Percentiles rank a stretch among this genome's conserved stretches.
Evolutionary conservation across 768 basidiomycete genomes (phyloP).

Genomic region (Boletus barrowsii): DNA sequence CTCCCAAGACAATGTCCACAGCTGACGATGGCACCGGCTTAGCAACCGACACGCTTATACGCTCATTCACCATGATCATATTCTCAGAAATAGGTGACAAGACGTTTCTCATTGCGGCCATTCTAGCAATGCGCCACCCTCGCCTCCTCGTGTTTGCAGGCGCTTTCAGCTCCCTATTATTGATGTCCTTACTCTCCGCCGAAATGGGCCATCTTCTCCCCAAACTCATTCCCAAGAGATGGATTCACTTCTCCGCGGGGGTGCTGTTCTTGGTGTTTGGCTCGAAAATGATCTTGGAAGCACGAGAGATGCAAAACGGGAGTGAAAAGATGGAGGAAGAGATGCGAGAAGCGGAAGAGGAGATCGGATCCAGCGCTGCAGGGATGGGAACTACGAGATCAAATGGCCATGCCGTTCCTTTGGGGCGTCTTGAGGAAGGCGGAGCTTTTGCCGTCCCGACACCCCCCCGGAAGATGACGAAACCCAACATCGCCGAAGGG

Average conservation of each 20-base stretch:
- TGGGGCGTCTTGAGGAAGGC: conserved; percentile 79
- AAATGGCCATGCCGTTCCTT: conserved; percentile 49
- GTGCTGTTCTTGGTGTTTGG: conserved; percentile 90
- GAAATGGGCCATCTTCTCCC: conserved; percentile 91
- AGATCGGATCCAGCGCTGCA: conserved; percentile 81
- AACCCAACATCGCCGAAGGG: conserved; percentile 49
- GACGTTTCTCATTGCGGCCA: conserved; percentile 85
- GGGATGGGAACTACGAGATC: conserved; percentile 31
- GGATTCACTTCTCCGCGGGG: conserved; percentile 72
- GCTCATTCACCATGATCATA: conserved; percentile 89
- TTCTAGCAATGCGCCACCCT: conserved; percentile 90
- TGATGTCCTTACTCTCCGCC: conserved; percentile 94
- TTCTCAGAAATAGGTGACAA: conserved; percentile 96
- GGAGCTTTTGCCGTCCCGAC: conserved; percentile 17
- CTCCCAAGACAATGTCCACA: conserved; percentile 18
- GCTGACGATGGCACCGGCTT: conserved; percentile 11
- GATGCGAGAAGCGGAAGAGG: conserved; percentile 94
- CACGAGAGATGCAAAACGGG: conserved; percentile 70
- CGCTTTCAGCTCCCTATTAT: conserved; percentile 79
- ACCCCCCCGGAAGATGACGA: conserved; percentile 16
- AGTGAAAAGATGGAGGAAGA: conserved; percentile 87
- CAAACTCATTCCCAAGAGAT: conserved; percentile 66
- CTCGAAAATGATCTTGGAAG: conserved; percentile 84
- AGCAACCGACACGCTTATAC: conserved; percentile 51
- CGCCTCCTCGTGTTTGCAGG: conserved; percentile 83